Percentiles rank a stretch among this genome's conserved stretches.
These are phyloP conservation scores for Malania oleifera DNA, from an alignment of 164 flowering plant genomes.

Conservation along the genomic window DNA sequence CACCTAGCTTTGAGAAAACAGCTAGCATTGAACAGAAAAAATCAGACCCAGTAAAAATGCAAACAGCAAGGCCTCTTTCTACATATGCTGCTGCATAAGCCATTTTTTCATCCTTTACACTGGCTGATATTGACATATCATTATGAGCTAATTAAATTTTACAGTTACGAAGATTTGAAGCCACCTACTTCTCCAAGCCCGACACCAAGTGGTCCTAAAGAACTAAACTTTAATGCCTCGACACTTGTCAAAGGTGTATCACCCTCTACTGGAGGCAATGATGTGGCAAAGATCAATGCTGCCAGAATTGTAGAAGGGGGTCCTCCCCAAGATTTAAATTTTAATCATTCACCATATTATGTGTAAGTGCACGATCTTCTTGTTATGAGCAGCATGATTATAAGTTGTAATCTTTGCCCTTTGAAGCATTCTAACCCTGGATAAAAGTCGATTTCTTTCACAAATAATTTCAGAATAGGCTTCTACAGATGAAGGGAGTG, in stretches of 20 bases:
- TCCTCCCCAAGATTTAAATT: constrained; percentile 12
- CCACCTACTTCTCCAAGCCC: constrained; percentile 59
- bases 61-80: constrained; percentile 34
- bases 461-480: too few species aligned
- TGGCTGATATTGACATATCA: not conserved
- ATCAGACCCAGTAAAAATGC: constrained; percentile 8
- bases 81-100: constrained; percentile 42
- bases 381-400: not conserved
- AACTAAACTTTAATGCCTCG: constrained; percentile 8
- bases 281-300: constrained; percentile 10
- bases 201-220: constrained; percentile 28
- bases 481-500: too few species aligned
- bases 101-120: not conserved
- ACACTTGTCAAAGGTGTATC: constrained; percentile 15
- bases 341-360: constrained; percentile 32
- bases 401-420: not conserved
- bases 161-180: constrained; percentile 48
- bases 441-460: too few species aligned
- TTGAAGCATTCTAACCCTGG: not conserved
- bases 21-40: constrained; percentile 2
- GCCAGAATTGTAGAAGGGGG: constrained; percentile 10
- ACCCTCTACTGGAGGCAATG: constrained; percentile 19
- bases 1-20: constrained; percentile 5
- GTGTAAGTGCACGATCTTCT: constrained; percentile 24
- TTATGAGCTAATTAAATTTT: not conserved